Evolutionary conservation across 2,329 filamentous ascomycete genomes (phyloP), one percentile per base, ranked within the genome.

Genomic region (Aspergillus fumigatiaffinis): DNA sequence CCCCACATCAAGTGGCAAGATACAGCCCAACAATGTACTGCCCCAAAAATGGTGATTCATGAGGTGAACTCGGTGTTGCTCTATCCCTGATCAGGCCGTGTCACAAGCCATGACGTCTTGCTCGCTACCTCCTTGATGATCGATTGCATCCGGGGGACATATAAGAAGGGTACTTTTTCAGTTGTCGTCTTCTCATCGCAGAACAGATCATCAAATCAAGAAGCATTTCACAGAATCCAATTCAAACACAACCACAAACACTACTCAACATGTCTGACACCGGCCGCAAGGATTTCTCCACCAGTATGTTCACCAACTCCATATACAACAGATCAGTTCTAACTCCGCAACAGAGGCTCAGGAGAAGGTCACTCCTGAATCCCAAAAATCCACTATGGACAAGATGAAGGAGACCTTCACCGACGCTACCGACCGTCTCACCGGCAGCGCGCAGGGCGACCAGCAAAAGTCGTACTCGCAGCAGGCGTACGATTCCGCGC

Each of bases 251-350:
- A 29, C 10, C 3, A 55, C 42, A 35, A 48, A n/a, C 25, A 3
- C n/a, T 4, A 20, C n/a, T 66, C 73, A 83, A 65, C 71, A 86
- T 85, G 83, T 83, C 84, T 80, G 84, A 87, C 76, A 54, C 73
- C 66, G 80, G 78, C 68, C 84, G 84, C 82, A 87, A 87, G 76
- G 83, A 84, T 74, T 80, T 84, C 73, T 67, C 73, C 64, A 78
- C 77, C 71, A 83, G 75, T 77, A 73, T 51, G 73, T 70, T 55
- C 29, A 14, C 14, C 23, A 3, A 12, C 38, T n/a, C 26, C 29
- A 35, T 35, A 10, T 4, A 50, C 51, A 50, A 52, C 51, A 46
- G 49, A 55, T 57, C 62, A 69, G 76, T 75, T 28, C 29, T 42
- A 17, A 2, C 26, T 29, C 42, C 42, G 8, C 20, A 1, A 54